Percentiles rank a stretch among this genome's conserved stretches.
Evolutionary conservation across 2,329 filamentous ascomycete genomes (phyloP).

Genomic region (Ascochyta lentis): DNA sequence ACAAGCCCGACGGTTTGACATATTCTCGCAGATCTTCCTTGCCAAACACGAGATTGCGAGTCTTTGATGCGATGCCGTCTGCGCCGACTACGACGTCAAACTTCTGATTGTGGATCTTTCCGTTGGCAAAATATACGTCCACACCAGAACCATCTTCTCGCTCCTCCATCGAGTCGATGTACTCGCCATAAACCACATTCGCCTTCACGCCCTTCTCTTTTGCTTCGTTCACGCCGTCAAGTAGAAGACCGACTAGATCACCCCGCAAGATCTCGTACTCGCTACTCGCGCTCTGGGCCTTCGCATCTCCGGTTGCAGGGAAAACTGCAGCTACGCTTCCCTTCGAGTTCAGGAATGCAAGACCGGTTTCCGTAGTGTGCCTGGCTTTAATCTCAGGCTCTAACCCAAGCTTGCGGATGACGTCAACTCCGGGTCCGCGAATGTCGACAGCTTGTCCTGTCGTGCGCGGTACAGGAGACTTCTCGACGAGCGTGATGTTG

Average conservation of each 20-base stretch:
- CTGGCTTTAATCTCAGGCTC: conserved; percentile 45
- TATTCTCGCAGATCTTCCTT: conserved; percentile 24
- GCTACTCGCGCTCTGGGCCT: conserved; percentile 27
- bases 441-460: conserved; percentile 57
- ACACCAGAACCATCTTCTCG: conserved; percentile 24
- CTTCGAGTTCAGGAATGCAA: conserved; percentile 43
- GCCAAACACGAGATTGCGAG: conserved; percentile 34
- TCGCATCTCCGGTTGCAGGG: conserved; percentile 31
- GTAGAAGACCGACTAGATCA: conserved; percentile 45
- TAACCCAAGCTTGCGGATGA: conserved; percentile 52
- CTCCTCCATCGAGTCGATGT: conserved; percentile 28
- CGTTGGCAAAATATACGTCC: conserved; percentile 33
- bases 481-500: conserved; percentile 55
- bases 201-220: conserved; percentile 23
- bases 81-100: conserved; percentile 42
- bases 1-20: conserved; percentile 32
- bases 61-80: conserved; percentile 37
- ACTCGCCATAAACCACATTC: conserved; percentile 32
- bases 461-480: conserved; percentile 46
- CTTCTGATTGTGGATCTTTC: conserved; percentile 20
- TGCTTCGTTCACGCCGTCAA: conserved; percentile 26
- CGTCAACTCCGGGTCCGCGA: conserved; percentile 50
- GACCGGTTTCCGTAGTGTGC: conserved; percentile 51
- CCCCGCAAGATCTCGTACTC: conserved; percentile 45
- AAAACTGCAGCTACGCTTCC: conserved; percentile 29